phyloP scores from a whole-genome alignment of 805 yeast species.

The Ogataea zsoltii region DNA sequence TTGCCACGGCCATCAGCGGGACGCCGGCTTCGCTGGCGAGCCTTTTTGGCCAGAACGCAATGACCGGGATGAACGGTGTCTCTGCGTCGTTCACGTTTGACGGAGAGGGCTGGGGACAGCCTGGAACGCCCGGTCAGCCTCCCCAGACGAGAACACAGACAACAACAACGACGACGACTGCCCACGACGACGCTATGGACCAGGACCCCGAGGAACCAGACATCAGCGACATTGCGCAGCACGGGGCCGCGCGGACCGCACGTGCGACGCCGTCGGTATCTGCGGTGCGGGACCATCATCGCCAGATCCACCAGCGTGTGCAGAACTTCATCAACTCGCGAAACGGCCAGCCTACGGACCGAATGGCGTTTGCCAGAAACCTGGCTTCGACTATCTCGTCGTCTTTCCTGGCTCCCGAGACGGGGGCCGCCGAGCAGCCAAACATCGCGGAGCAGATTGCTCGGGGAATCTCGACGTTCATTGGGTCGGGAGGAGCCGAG shows the following conservation, averaged over 20 bases:
- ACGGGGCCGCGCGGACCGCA: neutral
- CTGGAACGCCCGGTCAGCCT: conserved; percentile 1
- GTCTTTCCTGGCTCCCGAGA: conserved; percentile 6
- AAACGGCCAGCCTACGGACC: conserved; percentile 6
- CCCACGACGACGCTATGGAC: conserved; percentile 13
- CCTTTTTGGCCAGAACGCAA: conserved; percentile 10
- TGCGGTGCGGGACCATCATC: conserved; percentile 8
- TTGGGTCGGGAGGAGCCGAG: conserved; percentile 9
- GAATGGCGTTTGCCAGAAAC: conserved; percentile 16
- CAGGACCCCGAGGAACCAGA: conserved; percentile 20
- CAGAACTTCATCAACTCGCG: conserved; percentile 16
- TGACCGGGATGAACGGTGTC: conserved; percentile 6
- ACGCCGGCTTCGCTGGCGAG: conserved; percentile 18
- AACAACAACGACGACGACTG: neutral
- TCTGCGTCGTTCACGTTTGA: conserved; percentile 13
- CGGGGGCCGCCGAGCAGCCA: neutral
- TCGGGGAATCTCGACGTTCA: conserved; percentile 18
- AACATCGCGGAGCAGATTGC: conserved; percentile 21
- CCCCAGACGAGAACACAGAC: neutral
- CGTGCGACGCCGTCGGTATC: neutral
- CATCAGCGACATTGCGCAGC: conserved; percentile 11
- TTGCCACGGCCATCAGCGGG: conserved; percentile 18
- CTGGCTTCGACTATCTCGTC: conserved; percentile 17
- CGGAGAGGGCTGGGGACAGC: neutral
- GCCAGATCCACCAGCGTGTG: conserved; percentile 17